Evolutionary conservation across 371 early-diverging fungal genomes (phyloP).

Genomic region (Quaeritorhiza haematococci): DNA sequence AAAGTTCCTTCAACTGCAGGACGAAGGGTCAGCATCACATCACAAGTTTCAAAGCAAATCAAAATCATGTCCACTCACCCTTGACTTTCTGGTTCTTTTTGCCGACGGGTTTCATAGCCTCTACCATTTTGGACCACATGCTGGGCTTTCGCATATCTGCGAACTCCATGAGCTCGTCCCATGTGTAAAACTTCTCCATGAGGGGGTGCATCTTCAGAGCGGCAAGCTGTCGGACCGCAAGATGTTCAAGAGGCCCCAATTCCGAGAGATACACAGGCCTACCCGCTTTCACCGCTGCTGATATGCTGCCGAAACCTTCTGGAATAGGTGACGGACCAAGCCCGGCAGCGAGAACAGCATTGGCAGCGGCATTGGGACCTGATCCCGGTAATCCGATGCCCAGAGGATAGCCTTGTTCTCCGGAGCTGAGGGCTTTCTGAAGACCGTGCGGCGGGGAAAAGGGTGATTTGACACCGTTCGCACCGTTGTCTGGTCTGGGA

Average conservation of each 20-base stretch:
- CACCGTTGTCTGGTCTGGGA: no score
- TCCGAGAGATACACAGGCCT: conserved; percentile 74
- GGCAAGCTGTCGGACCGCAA: conserved; percentile 82
- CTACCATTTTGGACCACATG: conserved; percentile 57
- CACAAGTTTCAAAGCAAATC: not conserved
- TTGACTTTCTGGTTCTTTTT: conserved; percentile 55
- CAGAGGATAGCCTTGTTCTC: no score
- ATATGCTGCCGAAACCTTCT: no score
- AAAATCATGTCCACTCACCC: conserved; percentile 36
- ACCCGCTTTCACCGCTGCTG: no score
- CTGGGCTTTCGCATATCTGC: conserved; percentile 56
- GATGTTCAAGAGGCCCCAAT: conserved; percentile 72
- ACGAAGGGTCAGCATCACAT: no score
- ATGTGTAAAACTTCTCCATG: conserved; percentile 51
- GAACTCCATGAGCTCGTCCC: conserved; percentile 67
- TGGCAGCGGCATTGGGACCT: no score
- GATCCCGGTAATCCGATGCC: no score
- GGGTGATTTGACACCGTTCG: no score
- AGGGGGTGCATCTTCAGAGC: conserved; percentile 69
- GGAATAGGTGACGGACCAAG: no score
- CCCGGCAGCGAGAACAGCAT: no score
- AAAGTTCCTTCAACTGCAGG: conserved; percentile 66
- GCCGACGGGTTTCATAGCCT: conserved; percentile 55
- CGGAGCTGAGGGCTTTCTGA: no score
- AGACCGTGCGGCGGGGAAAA: no score